A percentile compares a stretch with the other conserved stretches of the same genome.
Conservation (phyloP, 208 protist genomes). For the Trypanosoma cruzi region DNA sequence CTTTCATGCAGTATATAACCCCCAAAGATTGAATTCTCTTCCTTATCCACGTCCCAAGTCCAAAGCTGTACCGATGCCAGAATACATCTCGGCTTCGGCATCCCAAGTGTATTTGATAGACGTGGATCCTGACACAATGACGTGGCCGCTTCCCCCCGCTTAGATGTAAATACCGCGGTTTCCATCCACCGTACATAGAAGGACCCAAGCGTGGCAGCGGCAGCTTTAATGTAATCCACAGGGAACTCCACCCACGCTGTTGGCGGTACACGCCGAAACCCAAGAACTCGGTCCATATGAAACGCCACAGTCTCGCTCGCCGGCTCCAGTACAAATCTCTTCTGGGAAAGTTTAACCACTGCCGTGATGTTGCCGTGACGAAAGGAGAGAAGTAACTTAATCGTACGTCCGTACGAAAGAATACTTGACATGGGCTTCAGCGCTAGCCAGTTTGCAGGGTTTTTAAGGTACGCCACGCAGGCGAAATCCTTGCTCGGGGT, state of each 20-base stretch:
- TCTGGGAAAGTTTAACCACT: constrained; percentile 49
- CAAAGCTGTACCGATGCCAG: constrained; percentile 45
- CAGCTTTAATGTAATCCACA: constrained; percentile 36
- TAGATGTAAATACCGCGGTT: constrained; percentile 10
- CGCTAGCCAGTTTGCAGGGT: constrained; percentile 37
- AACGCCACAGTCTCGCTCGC: constrained; percentile 38
- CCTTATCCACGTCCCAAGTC: constrained; percentile 38
- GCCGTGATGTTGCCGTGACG: constrained; percentile 36
- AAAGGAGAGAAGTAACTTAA: constrained; percentile 45
- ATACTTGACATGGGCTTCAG: constrained; percentile 44
- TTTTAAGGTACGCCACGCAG: constrained; percentile 36
- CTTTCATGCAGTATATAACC: background rate
- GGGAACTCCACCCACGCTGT: constrained; percentile 42
- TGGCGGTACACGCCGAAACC: constrained; percentile 39
- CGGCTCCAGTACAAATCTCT: constrained; percentile 36
- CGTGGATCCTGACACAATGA: constrained; percentile 8
- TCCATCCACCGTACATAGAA: constrained; percentile 49
- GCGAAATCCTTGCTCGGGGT: constrained; percentile 30
- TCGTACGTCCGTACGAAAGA: constrained; percentile 33
- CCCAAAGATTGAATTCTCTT: constrained; percentile 16
- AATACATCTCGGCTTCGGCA: constrained; percentile 15
- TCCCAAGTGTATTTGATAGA: background rate
- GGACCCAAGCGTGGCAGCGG: constrained; percentile 24
- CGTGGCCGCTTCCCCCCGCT: constrained; percentile 2
- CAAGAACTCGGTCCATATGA: constrained; percentile 43